phyloP scores from a whole-genome alignment of 1,284 basidiomycete species.

The Leccinum glutinopallens region DNA sequence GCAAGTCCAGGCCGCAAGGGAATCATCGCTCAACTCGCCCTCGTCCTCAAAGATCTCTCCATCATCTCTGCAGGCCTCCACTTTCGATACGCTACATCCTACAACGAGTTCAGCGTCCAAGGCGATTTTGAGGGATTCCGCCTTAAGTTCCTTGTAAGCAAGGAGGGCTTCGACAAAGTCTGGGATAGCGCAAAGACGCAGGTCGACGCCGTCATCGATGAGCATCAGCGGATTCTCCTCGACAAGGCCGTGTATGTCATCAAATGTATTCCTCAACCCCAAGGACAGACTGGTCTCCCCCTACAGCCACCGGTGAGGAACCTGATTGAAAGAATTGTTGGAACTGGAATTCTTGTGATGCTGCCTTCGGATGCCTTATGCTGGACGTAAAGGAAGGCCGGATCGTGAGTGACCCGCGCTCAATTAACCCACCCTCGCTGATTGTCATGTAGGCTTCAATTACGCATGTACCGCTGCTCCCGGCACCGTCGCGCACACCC shows the following conservation, averaged over 20 bases:
- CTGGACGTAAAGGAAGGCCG: slow-evolving; percentile 91
- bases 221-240: slow-evolving; percentile 85
- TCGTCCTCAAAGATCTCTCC: slow-evolving; percentile 92
- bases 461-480: slow-evolving; percentile 80
- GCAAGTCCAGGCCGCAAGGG: slow-evolving; percentile 93
- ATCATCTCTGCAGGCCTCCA: slow-evolving; percentile 94
- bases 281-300: slow-evolving; percentile 57
- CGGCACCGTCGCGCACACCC: slow-evolving; percentile 43
- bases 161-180: slow-evolving; percentile 85
- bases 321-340: slow-evolving; percentile 97
- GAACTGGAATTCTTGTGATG: slow-evolving; percentile 98
- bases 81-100: slow-evolving; percentile 94
- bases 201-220: slow-evolving; percentile 91
- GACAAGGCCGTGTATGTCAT: slow-evolving; percentile 89
- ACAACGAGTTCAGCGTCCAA: slow-evolving; percentile 97
- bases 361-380: slow-evolving; percentile 86
- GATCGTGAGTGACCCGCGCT: slow-evolving; percentile 54
- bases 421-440: slow-evolving; percentile 6
- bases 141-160: slow-evolving; percentile 78
- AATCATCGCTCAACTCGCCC: slow-evolving; percentile 87
- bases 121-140: slow-evolving; percentile 89
- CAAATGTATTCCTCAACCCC: slow-evolving; percentile 73
- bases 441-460: slow-evolving; percentile 76
- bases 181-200: slow-evolving; percentile 94
- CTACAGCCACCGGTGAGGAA: slow-evolving; percentile 67